Conservation (phyloP, 371 early-diverging fungal genomes). For the Actinomortierella wolfii region DNA sequence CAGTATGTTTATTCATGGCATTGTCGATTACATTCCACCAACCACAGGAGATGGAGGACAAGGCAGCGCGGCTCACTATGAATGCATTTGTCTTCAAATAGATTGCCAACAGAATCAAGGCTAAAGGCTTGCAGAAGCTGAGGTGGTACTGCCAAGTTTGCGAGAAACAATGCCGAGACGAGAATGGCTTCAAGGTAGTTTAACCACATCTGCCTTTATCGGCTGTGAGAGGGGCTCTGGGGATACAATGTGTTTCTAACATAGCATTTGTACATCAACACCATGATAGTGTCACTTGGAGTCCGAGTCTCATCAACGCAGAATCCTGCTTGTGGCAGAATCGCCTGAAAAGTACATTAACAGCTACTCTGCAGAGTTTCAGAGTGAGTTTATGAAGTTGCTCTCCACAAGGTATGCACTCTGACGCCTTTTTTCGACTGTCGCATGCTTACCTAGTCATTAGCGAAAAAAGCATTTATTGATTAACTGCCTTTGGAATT, state of each 20-base stretch:
- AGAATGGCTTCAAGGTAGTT: conserved; percentile 90
- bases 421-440: background rate
- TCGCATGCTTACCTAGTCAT: no score
- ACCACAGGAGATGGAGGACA: background rate
- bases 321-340: conserved; percentile 91
- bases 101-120: conserved; percentile 84
- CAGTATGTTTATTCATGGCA: conserved; percentile 28
- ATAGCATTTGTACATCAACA: background rate
- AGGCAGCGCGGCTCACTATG: background rate
- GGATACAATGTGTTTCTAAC: background rate
- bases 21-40: no score
- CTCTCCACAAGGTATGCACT: conserved; percentile 65
- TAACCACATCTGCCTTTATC: background rate
- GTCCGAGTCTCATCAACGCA: conserved; percentile 93
- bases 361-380: conserved; percentile 76
- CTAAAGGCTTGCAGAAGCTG: conserved; percentile 94
- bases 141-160: conserved; percentile 96
- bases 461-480: background rate
- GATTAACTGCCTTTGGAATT: no score
- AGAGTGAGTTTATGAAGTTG: conserved; percentile 69
- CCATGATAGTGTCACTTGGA: conserved; percentile 75
- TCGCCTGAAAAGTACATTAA: conserved; percentile 72
- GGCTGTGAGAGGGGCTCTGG: background rate
- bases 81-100: conserved; percentile 1
- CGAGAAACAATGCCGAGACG: conserved; percentile 92